These are phyloP conservation scores for fission yeast (Schizosaccharomyces pombe) DNA, from an alignment of 805 yeast genomes.

Conservation along the genomic window DNA sequence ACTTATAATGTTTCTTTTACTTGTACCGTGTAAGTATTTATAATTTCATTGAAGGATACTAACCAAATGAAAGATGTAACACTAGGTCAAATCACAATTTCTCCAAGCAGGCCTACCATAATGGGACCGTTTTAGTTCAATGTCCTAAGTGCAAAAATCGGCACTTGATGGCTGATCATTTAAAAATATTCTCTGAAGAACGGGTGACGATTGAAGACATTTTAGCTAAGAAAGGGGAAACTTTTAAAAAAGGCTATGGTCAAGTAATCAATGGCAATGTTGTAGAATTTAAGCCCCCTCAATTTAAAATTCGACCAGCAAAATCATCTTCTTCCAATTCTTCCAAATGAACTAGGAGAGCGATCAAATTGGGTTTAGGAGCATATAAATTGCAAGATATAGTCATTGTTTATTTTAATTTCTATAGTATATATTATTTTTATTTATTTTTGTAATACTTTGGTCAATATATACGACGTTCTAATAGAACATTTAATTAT, in stretches of 20 bases:
- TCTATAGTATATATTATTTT: no score
- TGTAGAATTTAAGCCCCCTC: neutral
- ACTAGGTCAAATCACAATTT: conserved; percentile 67
- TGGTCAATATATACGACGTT: no score
- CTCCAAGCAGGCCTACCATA: conserved; percentile 72
- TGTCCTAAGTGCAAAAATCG: conserved; percentile 74
- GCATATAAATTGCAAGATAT: no score
- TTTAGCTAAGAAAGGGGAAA: conserved; percentile 1
- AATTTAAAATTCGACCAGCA: neutral
- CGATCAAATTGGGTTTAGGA: no score
- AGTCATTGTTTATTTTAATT: no score
- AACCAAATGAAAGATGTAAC: conserved; percentile 24
- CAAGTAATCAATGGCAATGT: neutral
- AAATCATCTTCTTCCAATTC: neutral
- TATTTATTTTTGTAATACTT: no score
- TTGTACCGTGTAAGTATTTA: conserved; percentile 32
- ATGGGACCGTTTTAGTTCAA: conserved; percentile 68
- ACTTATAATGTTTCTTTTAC: conserved; percentile 73
- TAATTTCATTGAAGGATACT: neutral
- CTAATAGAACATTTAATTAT: no score
- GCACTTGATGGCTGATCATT: conserved; percentile 9
- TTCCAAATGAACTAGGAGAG: no score
- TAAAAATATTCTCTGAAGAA: conserved; percentile 5
- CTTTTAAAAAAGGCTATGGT: neutral
- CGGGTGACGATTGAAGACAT: conserved; percentile 4